Conservation (phyloP, 805 yeast genomes). For the Wickerhamiella parazyma region DNA sequence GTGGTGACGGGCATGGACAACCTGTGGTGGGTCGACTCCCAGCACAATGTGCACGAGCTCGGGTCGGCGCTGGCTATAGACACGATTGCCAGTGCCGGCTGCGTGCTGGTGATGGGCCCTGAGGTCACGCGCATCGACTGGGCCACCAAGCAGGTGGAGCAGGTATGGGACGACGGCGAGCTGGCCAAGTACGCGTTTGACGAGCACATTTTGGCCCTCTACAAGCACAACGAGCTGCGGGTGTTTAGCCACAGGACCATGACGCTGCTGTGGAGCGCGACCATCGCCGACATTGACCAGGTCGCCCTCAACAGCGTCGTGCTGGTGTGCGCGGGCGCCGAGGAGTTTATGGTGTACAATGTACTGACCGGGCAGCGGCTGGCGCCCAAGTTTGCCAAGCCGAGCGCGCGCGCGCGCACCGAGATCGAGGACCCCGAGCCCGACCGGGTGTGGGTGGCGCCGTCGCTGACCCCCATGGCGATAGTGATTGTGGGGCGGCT, state of each 20-base stretch:
- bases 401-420: neutral
- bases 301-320: neutral
- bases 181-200: neutral
- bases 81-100: neutral
- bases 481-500: neutral
- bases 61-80: neutral
- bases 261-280: neutral
- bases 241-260: neutral
- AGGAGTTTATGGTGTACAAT: slow-evolving; percentile 2
- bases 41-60: neutral
- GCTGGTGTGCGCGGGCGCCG: neutral
- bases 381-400: neutral
- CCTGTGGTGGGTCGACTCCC: neutral
- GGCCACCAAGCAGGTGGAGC: neutral
- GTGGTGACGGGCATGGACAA: neutral
- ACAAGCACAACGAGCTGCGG: neutral
- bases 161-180: neutral
- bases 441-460: neutral
- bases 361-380: slow-evolving; percentile 4
- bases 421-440: too few species aligned
- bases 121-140: neutral
- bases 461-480: neutral
- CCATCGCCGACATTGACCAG: neutral
- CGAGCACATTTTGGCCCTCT: neutral
- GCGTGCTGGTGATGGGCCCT: neutral